Evolutionary conservation across 805 yeast genomes (phyloP).

Genomic region (Maudiozyma serrabonitensis): DNA sequence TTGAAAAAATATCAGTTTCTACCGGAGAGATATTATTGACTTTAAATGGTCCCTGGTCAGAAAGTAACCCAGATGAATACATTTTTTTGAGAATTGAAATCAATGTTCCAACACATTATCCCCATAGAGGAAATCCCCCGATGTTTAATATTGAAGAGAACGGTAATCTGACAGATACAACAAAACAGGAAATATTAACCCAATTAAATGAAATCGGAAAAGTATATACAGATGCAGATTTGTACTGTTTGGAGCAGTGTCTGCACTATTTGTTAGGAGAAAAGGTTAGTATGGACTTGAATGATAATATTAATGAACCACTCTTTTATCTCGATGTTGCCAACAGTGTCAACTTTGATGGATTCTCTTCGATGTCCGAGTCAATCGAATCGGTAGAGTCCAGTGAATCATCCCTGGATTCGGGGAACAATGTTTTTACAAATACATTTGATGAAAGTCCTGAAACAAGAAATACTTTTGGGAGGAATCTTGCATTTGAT

Average conservation of each 20-base stretch:
- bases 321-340: constrained; percentile 24
- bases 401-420: constrained; percentile 29
- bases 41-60: constrained; percentile 71
- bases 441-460: constrained; percentile 15
- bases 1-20: constrained; percentile 81
- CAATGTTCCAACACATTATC: constrained; percentile 67
- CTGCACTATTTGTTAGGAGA: constrained; percentile 77
- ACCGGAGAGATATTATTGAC: constrained; percentile 72
- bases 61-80: constrained; percentile 29
- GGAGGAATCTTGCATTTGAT: constrained; percentile 38
- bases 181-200: constrained; percentile 41
- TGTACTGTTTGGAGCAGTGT: constrained; percentile 73
- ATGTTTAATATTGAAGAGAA: constrained; percentile 68
- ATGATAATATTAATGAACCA: constrained; percentile 26
- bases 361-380: constrained; percentile 25
- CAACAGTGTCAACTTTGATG: constrained; percentile 29
- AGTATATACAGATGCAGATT: constrained; percentile 45
- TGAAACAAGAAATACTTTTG: constrained; percentile 8
- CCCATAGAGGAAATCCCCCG: constrained; percentile 43
- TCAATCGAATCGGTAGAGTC: constrained; percentile 24
- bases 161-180: constrained; percentile 46
- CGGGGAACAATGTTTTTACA: constrained; percentile 32
- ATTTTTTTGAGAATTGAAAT: constrained; percentile 64
- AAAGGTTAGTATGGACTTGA: constrained; percentile 38
- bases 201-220: constrained; percentile 47